Evolutionary conservation across 2,329 filamentous ascomycete species (phyloP).

Genomic region (Cladophialophora carrionii): DNA sequence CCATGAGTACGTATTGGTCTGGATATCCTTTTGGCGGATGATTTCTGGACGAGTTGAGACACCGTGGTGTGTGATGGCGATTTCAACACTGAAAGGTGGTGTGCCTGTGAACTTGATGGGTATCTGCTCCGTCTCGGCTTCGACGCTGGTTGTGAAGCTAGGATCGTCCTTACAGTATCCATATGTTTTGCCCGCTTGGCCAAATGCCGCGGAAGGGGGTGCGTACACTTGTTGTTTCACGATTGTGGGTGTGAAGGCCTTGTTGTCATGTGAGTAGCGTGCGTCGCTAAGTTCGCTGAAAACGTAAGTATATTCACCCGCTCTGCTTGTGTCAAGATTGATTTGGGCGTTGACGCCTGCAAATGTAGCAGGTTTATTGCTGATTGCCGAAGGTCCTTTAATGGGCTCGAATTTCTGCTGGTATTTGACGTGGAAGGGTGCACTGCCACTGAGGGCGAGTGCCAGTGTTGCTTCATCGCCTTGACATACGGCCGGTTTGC

Average conservation of each 20-base stretch:
- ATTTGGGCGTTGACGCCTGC: conserved; percentile 76
- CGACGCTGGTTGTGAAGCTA: conserved; percentile 25
- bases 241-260: conserved; percentile 66
- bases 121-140: conserved; percentile 82
- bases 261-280: conserved; percentile 76
- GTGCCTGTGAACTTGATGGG: conserved; percentile 81
- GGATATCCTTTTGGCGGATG: conserved; percentile 79
- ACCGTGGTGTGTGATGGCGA: conserved; percentile 90
- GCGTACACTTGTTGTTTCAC: conserved; percentile 84
- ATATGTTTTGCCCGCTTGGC: conserved; percentile 86
- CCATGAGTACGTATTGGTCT: conserved; percentile 73
- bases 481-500: conserved; percentile 86
- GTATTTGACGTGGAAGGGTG: conserved; percentile 83
- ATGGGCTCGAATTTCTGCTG: conserved; percentile 73
- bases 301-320: conserved; percentile 82
- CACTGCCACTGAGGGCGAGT: conserved; percentile 74
- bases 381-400: conserved; percentile 66
- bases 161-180: conserved; percentile 79
- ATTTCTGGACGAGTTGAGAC: conserved; percentile 73
- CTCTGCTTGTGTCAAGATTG: conserved; percentile 79
- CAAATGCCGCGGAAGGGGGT: conserved; percentile 79
- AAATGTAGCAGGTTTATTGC: conserved; percentile 70
- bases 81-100: conserved; percentile 85
- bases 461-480: conserved; percentile 91
- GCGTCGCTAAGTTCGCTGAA: conserved; percentile 82